Evolutionary conservation across 202 grass and related monocot species (phyloP).

Genomic region (Setaria italica): DNA sequence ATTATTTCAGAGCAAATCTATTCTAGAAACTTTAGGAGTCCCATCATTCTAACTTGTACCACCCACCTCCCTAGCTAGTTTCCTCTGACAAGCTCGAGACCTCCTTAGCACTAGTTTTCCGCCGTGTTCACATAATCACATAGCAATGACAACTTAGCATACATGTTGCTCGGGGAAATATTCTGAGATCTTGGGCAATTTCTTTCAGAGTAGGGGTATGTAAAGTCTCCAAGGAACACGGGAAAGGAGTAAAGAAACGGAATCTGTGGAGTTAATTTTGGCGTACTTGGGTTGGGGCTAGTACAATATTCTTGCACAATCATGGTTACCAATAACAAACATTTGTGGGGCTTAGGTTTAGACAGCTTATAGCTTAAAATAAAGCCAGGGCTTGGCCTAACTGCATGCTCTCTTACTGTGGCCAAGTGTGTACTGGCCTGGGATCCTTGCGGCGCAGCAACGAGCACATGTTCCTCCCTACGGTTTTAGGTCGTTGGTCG

Average conservation of each 20-base stretch:
- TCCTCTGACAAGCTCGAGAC: not conserved
- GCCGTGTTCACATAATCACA: conserved; percentile 4
- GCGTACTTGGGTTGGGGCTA: not conserved
- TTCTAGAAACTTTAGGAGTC: not conserved
- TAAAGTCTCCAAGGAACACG: conserved; percentile 5
- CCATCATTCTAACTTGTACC: not conserved
- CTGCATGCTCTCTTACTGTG: conserved; percentile 1
- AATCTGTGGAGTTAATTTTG: conserved; percentile 32
- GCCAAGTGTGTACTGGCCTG: conserved; percentile 42
- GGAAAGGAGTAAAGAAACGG: conserved; percentile 13
- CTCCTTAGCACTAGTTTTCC: not conserved
- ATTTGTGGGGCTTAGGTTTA: conserved; percentile 18
- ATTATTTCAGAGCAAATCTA: not conserved
- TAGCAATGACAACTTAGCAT: not conserved
- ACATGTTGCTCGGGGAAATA: not conserved
- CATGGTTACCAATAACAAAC: conserved; percentile 16
- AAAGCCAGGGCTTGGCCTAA: conserved; percentile 30
- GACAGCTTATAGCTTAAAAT: not conserved
- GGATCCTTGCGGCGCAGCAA: conserved; percentile 45
- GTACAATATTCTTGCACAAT: conserved; percentile 6
- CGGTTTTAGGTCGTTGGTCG: conserved; percentile 12
- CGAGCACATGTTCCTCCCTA: conserved; percentile 35
- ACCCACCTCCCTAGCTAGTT: not conserved
- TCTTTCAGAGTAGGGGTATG: not conserved
- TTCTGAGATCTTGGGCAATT: not conserved